phyloP scores from a whole-genome alignment of 768 basidiomycete genomes.

The Scleroderma bovista region DNA sequence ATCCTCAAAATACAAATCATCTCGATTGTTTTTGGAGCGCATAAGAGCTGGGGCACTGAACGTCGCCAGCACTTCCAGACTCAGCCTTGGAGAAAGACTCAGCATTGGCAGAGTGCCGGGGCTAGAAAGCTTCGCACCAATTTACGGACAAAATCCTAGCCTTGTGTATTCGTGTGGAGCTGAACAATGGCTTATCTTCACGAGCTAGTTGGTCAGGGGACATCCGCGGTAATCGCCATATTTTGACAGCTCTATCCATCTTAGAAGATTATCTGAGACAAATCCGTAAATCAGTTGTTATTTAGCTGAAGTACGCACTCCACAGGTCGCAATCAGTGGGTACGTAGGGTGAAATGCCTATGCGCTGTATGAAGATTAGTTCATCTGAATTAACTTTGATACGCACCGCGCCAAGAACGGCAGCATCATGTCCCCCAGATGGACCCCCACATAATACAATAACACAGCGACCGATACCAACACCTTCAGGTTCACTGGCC shows the following conservation, averaged over 20 bases:
- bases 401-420: constrained; percentile 60
- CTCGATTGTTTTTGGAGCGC: constrained; percentile 21
- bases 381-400: background rate
- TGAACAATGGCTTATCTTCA: constrained; percentile 76
- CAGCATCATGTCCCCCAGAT: constrained; percentile 68
- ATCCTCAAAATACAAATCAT: constrained; percentile 30
- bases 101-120: background rate
- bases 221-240: constrained; percentile 55
- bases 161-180: constrained; percentile 59
- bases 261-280: constrained; percentile 21
- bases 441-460: constrained; percentile 62
- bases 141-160: constrained; percentile 57
- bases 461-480: constrained; percentile 54
- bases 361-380: background rate
- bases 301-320: constrained; percentile 40
- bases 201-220: constrained; percentile 38
- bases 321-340: constrained; percentile 72
- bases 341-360: constrained; percentile 64
- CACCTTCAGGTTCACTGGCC: constrained; percentile 53
- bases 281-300: background rate
- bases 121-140: constrained; percentile 40
- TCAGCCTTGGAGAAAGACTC: constrained; percentile 39
- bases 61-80: constrained; percentile 47
- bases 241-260: constrained; percentile 72
- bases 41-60: constrained; percentile 51